Evolutionary conservation across 1,139 yeast genomes (phyloP), one percentile per base, ranked within the genome.

Genomic region (Sugiyamaella pinicola): DNA sequence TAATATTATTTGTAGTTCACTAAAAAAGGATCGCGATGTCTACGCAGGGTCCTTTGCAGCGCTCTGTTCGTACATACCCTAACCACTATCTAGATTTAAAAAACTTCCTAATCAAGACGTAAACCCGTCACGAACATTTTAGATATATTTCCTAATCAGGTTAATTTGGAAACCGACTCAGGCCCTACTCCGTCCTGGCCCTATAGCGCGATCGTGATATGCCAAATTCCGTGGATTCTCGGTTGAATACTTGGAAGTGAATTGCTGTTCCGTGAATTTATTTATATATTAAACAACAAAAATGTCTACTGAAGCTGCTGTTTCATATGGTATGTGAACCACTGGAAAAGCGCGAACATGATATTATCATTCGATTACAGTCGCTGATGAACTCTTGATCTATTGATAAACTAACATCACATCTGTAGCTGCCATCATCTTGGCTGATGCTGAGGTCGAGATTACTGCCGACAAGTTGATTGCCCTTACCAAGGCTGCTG

Each of bases 371-470:
- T 9, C 31, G 31, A 26, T n/a, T 26, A 26, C n/a, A n/a, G n/a
- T n/a, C n/a, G n/a, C n/a, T 26, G 10, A 26, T 7, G 29, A 26
- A 26, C 29, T 10, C 29, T 10, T 7, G 10, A 10, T 8, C 7
- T 10, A 26, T 7, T 8, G 39, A 15, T n/a, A n/a, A n/a, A n/a
- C n/a, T n/a, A n/a, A n/a, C n/a, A n/a, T n/a, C n/a, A 43, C 24
- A 12, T 10, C 29, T 21, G 15, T 49, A 63, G 97, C 98, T 76
- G 95, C 99, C 75, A 87, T 91, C 79, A 90, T 91, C 82, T 83
- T 91, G 79, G 96, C 97, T 68, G 98, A 91, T 78, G 88, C 96
- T 71, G 97, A 90, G 73, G 81, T 89, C 74, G 97, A 89, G 78
- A 83, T 91, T 84, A 77, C 97, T 71, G 75, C 96, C 71, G 96